Evolutionary conservation across 2,329 filamentous ascomycete genomes (phyloP).

Genomic region (Stemphylium vesicarium): DNA sequence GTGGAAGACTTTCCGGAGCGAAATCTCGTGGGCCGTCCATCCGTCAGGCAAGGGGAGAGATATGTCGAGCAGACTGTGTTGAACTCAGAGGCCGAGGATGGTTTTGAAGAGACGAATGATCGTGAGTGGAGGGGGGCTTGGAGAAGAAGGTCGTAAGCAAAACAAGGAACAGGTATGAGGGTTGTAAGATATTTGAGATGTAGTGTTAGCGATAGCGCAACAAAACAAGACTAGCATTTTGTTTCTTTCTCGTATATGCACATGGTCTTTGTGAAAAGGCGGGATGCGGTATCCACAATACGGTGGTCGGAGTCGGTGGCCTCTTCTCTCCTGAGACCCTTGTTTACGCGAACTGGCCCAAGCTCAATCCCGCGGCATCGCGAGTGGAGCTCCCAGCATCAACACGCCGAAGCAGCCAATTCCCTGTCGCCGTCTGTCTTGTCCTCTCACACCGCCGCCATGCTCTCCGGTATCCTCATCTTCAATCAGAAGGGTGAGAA

Average conservation of each 20-base stretch:
- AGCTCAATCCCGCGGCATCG: conserved; percentile 22
- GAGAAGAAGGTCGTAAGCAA: neutral
- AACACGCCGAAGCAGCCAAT: conserved; percentile 14
- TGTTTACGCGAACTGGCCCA: conserved; percentile 6
- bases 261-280: neutral
- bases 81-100: no score
- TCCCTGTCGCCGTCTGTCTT: conserved; percentile 7
- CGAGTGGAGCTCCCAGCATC: conserved; percentile 15
- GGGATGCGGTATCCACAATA: no score
- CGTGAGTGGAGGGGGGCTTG: neutral
- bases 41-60: neutral
- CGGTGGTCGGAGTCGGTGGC: neutral
- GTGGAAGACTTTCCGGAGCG: no score
- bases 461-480: conserved; percentile 96
- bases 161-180: neutral
- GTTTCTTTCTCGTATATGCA: no score
- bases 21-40: no score
- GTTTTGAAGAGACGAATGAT: neutral
- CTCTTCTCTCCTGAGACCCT: conserved; percentile 3
- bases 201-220: no score
- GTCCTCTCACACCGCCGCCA: conserved; percentile 48
- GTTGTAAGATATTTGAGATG: no score
- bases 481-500: conserved; percentile 99
- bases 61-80: neutral
- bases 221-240: no score